Percentiles rank a stretch among this genome's conserved stretches.
phyloP scores from a whole-genome alignment of 345 rosid genomes.

The Populus ilicifolia region DNA sequence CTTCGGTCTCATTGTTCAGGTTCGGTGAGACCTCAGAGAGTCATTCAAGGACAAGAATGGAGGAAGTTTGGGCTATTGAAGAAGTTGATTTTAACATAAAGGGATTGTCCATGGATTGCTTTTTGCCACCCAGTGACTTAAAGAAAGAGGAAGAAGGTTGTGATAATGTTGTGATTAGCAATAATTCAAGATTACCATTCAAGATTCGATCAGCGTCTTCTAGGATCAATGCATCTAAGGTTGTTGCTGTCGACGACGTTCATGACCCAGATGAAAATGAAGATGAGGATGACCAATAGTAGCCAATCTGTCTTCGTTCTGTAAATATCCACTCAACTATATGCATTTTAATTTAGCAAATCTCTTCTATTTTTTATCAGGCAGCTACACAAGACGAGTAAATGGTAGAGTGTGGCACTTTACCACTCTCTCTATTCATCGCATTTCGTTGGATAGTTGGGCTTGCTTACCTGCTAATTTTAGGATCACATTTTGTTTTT shows the following conservation, averaged over 20 bases:
- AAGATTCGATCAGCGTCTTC: slow-evolving; percentile 42
- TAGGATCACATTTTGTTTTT: too few relatives aligned
- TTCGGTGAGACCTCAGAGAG: slow-evolving; percentile 58
- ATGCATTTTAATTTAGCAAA: neutral
- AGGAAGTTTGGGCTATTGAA: slow-evolving; percentile 83
- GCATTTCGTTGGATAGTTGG: too few relatives aligned
- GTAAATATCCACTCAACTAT: neutral
- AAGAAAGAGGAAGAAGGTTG: slow-evolving; percentile 61
- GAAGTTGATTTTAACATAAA: slow-evolving; percentile 87
- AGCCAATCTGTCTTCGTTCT: neutral
- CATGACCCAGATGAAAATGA: slow-evolving; percentile 24
- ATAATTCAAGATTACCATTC: slow-evolving; percentile 39
- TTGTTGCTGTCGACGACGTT: slow-evolving; percentile 49
- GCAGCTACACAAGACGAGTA: too few relatives aligned
- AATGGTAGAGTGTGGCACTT: too few relatives aligned
- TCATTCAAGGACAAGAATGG: slow-evolving; percentile 84
- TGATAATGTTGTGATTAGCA: slow-evolving; percentile 19
- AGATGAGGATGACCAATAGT: slow-evolving; percentile 19
- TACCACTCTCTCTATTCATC: too few relatives aligned
- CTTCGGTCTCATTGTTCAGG: slow-evolving; percentile 59
- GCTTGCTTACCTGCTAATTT: too few relatives aligned
- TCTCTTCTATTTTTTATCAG: too few relatives aligned
- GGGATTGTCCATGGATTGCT: slow-evolving; percentile 86
- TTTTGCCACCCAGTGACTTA: slow-evolving; percentile 83
- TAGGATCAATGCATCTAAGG: slow-evolving; percentile 55